phyloP scores from a whole-genome alignment of 345 rosid species.

The Eutrema yunnanense region DNA sequence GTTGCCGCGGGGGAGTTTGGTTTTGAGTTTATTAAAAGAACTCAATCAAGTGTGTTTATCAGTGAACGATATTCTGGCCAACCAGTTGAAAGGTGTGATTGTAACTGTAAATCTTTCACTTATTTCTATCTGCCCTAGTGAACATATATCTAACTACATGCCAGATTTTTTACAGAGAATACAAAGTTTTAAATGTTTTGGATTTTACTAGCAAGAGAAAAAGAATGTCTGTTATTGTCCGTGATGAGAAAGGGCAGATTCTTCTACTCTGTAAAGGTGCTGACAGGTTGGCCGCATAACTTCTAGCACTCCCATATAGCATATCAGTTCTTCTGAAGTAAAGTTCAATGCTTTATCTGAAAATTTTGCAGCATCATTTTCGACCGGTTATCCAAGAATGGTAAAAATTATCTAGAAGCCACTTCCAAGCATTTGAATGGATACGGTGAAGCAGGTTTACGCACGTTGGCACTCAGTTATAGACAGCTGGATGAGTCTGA shows the following conservation, averaged over 20 bases:
- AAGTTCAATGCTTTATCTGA: slow-evolving; percentile 3
- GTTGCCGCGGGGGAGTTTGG: slow-evolving; percentile 73
- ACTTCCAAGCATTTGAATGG: slow-evolving; percentile 47
- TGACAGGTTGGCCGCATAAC: slow-evolving; percentile 45
- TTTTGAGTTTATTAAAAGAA: slow-evolving; percentile 52
- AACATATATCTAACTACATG: background rate
- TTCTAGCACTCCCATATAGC: slow-evolving; percentile 11
- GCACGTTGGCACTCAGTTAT: slow-evolving; percentile 66
- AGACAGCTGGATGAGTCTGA: slow-evolving; percentile 39
- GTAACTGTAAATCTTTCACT: background rate
- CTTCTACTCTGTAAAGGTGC: slow-evolving; percentile 83
- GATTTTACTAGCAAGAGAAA: slow-evolving; percentile 66
- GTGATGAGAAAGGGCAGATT: slow-evolving; percentile 53
- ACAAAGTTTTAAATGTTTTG: slow-evolving; percentile 60
- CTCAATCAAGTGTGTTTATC: slow-evolving; percentile 51
- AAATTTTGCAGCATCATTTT: slow-evolving; percentile 54
- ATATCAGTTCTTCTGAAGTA: background rate
- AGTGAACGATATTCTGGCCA: slow-evolving; percentile 35
- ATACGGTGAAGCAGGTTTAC: slow-evolving; percentile 66
- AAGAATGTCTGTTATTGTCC: slow-evolving; percentile 77
- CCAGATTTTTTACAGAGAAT: slow-evolving; percentile 41
- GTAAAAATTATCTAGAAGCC: slow-evolving; percentile 41
- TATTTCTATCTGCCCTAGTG: background rate
- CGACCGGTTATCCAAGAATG: slow-evolving; percentile 54
- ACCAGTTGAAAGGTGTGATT: slow-evolving; percentile 45